Evolutionary conservation across 2,329 filamentous ascomycete species (phyloP), one percentile per base, ranked within the genome.

Genomic region (Fusarium luffae): DNA sequence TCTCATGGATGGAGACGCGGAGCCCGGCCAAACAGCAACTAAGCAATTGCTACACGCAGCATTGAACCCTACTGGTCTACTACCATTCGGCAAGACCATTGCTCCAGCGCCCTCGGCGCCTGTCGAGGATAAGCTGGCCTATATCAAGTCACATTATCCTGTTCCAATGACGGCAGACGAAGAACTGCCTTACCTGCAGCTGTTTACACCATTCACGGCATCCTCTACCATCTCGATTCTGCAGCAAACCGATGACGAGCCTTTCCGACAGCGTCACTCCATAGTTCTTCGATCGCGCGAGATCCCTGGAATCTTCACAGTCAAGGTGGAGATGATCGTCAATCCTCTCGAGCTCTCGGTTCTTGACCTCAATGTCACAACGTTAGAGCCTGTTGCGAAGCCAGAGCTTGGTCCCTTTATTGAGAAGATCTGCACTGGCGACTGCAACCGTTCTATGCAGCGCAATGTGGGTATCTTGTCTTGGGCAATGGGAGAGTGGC

Each of bases 401-500:
- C 74, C 80, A 0, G 91, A 93, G 73, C 81, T 93, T 0, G 83
- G 83, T 0, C 78, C 84, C 0, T 90, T 89, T 50, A 68, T 89
- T 5, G 78, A 84, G 2, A 80, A 77, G 50, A 73, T 88, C 16
- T 79, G 66, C 77, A 74, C 69, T 63, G 79, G 71, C 64, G 74
- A 71, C 63, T 79, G 73, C 76, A 76, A 80, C 79, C 82, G 83
- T n/a, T 82, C 82, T 0, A 79, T 87, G 66, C 80, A 82, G 10
- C 82, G 83, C 37, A 91, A 93, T 64, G 77, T 92, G 1, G 85
- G 85, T 21, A 83, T 89, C 8, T 73, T 90, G 0, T 85, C 85
- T 7, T 93, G 90, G 89, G 90, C 89, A 0, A 88, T 93, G 83
- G 85, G 85, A 14, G 88, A 91, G 52, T 93, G 91, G 88, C 84